Evolutionary conservation across 176 grass and related monocot species (phyloP).

Genomic region (Oryza glumipatula): DNA sequence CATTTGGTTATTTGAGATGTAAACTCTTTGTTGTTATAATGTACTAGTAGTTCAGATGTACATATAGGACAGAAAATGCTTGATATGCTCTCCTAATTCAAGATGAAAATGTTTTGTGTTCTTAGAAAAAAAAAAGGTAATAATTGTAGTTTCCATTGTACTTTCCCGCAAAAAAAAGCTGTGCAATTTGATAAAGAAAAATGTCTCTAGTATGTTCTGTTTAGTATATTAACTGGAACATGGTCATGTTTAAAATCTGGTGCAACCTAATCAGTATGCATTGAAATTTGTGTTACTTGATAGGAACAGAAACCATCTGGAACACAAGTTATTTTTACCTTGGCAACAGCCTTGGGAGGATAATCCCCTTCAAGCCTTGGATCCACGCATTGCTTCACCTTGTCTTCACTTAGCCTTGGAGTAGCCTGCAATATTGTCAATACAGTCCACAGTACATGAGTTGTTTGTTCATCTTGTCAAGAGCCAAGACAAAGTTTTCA

Average conservation of each 20-base stretch:
- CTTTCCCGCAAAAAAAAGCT: neutral
- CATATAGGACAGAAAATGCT: neutral
- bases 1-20: neutral
- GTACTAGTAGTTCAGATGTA: too few species aligned
- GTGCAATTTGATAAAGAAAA: neutral
- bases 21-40: too few species aligned
- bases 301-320: neutral
- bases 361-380: conserved; percentile 69
- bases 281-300: neutral
- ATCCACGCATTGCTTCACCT: conserved; percentile 83
- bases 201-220: neutral
- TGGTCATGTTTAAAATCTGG: too few species aligned
- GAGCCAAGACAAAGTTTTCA: neutral
- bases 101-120: too few species aligned
- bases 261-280: neutral
- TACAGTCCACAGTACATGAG: neutral
- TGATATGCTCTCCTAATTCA: neutral
- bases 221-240: neutral
- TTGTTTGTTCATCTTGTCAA: neutral
- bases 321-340: conserved; percentile 42
- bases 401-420: conserved; percentile 86
- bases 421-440: conserved; percentile 53
- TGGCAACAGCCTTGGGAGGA: conserved; percentile 80
- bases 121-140: neutral
- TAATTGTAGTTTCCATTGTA: neutral